Evolutionary conservation across 1,284 basidiomycete genomes (phyloP), one percentile per base, ranked within the genome.

Genomic region (Caloboletus inedulis): DNA sequence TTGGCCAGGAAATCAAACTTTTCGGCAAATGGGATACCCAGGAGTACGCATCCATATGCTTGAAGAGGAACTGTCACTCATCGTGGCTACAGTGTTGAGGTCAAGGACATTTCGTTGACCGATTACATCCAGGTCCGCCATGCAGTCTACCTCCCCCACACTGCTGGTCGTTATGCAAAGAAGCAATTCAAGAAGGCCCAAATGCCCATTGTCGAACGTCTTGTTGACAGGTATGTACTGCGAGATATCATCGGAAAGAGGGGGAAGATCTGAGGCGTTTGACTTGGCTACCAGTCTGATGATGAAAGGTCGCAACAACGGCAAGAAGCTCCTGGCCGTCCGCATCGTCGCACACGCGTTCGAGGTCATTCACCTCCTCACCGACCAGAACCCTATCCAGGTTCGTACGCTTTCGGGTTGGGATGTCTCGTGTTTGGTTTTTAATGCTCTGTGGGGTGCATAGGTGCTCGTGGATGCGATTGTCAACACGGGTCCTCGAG

Each of bases 301-400:
- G 97, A 99, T 99, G 96, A 98, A 99, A 81, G 97, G 97, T 63
- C 94, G 97, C 77, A 99, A 99, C 90, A 99, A 97, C 81, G 97
- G 97, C 72, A 99, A 99, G 85, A 99, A 99, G 81, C 88, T 98
- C 74, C 81, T 99, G 78, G 90, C 97, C 67, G 93, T 99, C 76
- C 94, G 97, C 77, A 99, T 99, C 69, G 97, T 99, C 68, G 92
- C 94, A 59, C 97, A 99, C 78, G 93, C 97, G 52, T 99, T 99
- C 74, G 97, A 99, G 81, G 97, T 99, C 77, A 97, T 99, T 77
- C 91, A 99, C 84, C 93, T 99, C 72, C 91, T 99, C 76, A 94
- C 94, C 68, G 97, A 99, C 85, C 94, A 96, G 79, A 99, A 99
- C 85, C 97, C 97, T 62, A 94, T 99, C 74, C 97, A 99, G 82